phyloP scores from a whole-genome alignment of 1,139 yeast genomes.

The Pichia sp. region DNA sequence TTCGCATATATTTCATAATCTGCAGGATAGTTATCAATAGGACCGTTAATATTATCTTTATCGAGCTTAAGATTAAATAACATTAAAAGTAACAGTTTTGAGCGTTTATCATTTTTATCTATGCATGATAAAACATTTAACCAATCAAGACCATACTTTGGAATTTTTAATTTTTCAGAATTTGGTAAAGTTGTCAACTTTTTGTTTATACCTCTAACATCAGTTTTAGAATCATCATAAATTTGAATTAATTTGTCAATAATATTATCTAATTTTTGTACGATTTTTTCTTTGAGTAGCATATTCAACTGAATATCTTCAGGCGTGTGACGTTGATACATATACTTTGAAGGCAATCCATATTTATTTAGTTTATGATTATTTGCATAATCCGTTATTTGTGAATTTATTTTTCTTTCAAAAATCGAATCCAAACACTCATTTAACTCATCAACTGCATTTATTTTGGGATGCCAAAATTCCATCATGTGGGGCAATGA shows the following conservation, averaged over 20 bases:
- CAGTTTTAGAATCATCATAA: neutral
- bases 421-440: conserved; percentile 33
- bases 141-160: conserved; percentile 11
- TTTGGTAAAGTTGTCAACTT: neutral
- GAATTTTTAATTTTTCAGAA: neutral
- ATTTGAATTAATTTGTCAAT: conserved; percentile 10
- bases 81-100: neutral
- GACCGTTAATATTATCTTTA: conserved; percentile 8
- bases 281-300: conserved; percentile 2
- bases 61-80: conserved; percentile 9
- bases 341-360: neutral
- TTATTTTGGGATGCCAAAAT: conserved; percentile 9
- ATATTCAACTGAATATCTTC: conserved; percentile 5
- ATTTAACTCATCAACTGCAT: conserved; percentile 10
- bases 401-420: conserved; percentile 30
- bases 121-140: conserved; percentile 7
- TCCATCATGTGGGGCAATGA: conserved; percentile 5
- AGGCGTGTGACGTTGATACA: conserved; percentile 2
- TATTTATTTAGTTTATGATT: neutral
- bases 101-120: conserved; percentile 2
- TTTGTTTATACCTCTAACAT: neutral
- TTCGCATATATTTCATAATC: neutral
- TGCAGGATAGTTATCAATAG: conserved; percentile 2
- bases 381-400: conserved; percentile 1
- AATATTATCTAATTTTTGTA: conserved; percentile 7